Evolutionary conservation across 257 asterid genomes (phyloP).

Genomic region (Rubia yunnanensis): DNA sequence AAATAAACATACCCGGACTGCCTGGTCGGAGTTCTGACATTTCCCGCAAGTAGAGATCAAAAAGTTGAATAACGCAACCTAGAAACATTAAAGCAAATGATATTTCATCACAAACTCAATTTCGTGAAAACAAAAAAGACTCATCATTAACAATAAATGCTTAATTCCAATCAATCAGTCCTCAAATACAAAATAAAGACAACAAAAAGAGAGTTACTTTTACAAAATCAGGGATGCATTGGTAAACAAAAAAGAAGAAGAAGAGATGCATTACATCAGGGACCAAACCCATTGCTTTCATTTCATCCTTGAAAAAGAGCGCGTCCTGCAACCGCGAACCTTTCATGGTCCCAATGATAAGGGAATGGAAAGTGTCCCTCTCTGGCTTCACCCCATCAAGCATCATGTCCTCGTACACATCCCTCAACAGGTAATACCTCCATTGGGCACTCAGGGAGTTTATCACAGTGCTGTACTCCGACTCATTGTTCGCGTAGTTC

Average conservation of each 20-base stretch:
- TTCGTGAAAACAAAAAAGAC: not conserved
- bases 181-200: too few species aligned
- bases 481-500: conserved; percentile 71
- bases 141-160: not conserved
- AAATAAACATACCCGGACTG: conserved; percentile 48
- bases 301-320: conserved; percentile 75
- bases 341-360: conserved; percentile 84
- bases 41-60: conserved; percentile 89
- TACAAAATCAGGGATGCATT: not conserved
- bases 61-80: conserved; percentile 83
- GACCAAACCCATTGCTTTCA: conserved; percentile 81
- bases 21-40: conserved; percentile 79
- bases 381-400: conserved; percentile 98
- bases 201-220: not conserved
- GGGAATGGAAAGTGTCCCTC: conserved; percentile 91
- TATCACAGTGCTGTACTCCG: conserved; percentile 74
- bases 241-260: not conserved
- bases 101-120: not conserved
- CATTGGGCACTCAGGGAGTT: conserved; percentile 59
- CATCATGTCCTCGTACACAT: conserved; percentile 94
- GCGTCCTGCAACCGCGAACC: conserved; percentile 89
- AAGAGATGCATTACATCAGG: conserved; percentile 58
- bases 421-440: conserved; percentile 79
- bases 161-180: too few species aligned
- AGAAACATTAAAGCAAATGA: conserved; percentile 11